Evolutionary conservation across 2,329 filamentous ascomycete species (phyloP).

Genomic region (Coniochaeta hoffmannii): DNA sequence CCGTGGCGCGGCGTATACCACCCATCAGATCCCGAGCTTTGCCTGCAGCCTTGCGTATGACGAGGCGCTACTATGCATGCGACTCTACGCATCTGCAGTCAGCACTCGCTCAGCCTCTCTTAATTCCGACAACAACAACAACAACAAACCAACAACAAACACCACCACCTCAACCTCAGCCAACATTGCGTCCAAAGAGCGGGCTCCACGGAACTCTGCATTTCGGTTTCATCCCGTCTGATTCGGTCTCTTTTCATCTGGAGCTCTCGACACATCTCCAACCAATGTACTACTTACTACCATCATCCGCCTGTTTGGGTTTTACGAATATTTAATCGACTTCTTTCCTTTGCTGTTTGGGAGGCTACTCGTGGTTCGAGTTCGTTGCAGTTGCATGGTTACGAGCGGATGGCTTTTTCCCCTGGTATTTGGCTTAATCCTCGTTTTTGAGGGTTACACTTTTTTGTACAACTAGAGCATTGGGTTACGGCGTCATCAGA

Average conservation of each 20-base stretch:
- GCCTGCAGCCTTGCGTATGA: background rate
- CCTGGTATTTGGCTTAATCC: background rate
- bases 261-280: background rate
- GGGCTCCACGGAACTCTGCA: background rate
- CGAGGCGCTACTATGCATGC: background rate
- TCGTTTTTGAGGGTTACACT: background rate
- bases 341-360: background rate
- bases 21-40: background rate
- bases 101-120: background rate
- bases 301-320: background rate
- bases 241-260: background rate
- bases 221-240: background rate
- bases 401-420: background rate
- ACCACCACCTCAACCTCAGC: background rate
- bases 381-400: background rate
- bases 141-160: too few relatives aligned
- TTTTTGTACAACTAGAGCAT: slow-evolving; percentile 9
- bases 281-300: background rate
- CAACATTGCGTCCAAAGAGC: background rate
- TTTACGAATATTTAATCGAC: slow-evolving; percentile 1
- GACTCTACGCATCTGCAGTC: background rate
- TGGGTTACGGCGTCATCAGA: slow-evolving; percentile 9
- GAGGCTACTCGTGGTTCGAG: background rate
- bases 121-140: background rate
- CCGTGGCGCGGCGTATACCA: background rate